phyloP scores from a whole-genome alignment of 192 early-diverging fungal species.

The Thoreauomyces humboldtii region DNA sequence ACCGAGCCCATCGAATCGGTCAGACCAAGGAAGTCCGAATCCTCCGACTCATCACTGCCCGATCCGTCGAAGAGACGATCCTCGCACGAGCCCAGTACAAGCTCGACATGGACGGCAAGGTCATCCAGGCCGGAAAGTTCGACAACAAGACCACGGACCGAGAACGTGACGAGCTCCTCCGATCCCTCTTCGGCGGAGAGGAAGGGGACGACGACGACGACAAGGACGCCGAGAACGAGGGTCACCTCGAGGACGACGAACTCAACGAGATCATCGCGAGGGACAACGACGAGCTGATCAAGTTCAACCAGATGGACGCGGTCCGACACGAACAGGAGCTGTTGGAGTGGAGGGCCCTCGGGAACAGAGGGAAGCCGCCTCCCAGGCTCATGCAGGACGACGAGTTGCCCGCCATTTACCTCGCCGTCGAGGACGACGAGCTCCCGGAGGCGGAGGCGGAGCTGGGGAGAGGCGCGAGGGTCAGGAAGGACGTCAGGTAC shows the following conservation, averaged over 20 bases:
- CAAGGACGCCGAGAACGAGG: conserved; percentile 65
- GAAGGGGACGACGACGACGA: conserved; percentile 73
- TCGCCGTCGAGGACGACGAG: conserved; percentile 51
- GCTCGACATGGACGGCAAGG: conserved; percentile 94
- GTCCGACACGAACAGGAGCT: conserved; percentile 60
- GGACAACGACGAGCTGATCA: conserved; percentile 69
- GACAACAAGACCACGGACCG: conserved; percentile 92
- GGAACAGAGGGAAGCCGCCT: conserved; percentile 57
- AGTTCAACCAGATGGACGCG: conserved; percentile 75
- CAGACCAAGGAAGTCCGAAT: conserved; percentile 98
- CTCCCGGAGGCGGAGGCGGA: conserved; percentile 48
- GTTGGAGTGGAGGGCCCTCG: conserved; percentile 51
- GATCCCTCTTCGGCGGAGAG: conserved; percentile 76
- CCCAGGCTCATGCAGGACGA: conserved; percentile 81
- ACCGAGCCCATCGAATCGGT: conserved; percentile 99
- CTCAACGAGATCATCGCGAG: conserved; percentile 93
- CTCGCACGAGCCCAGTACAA: conserved; percentile 92
- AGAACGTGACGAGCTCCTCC: conserved; percentile 88
- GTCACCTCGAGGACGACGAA: conserved; percentile 80
- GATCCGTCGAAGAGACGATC: conserved; percentile 93
- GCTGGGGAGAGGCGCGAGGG: conserved; percentile 73
- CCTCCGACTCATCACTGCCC: conserved; percentile 84
- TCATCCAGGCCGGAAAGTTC: conserved; percentile 99
- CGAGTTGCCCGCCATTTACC: conserved; percentile 84
- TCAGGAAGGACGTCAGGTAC: conserved; percentile 73